A percentile compares a stretch with the other conserved stretches of the same genome.
Conservation (phyloP, 2,329 filamentous ascomycete species). For the Fusarium camptoceras region DNA sequence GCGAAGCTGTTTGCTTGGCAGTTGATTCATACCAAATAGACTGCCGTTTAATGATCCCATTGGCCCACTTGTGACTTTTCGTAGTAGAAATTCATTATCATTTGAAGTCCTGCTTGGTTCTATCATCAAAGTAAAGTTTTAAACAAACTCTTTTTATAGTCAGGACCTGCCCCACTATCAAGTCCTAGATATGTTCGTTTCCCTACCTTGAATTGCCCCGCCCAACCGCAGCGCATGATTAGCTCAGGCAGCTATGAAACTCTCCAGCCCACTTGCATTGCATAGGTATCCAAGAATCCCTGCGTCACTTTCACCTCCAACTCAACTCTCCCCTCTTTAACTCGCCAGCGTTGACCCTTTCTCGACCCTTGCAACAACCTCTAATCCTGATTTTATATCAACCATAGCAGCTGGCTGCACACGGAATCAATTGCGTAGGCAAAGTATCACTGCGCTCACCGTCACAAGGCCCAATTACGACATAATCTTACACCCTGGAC, state of each 20-base stretch:
- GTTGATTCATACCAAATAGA: constrained; percentile 35
- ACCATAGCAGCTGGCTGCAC: constrained; percentile 35
- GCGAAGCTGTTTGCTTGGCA: constrained; percentile 4
- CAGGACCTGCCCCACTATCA: neutral
- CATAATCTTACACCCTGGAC: neutral
- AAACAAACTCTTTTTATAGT: constrained; percentile 8
- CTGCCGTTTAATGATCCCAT: neutral
- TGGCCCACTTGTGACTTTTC: neutral
- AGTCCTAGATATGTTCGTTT: constrained; percentile 9
- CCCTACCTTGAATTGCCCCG: constrained; percentile 29
- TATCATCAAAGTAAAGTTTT: neutral
- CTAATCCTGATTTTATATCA: neutral
- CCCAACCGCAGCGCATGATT: constrained; percentile 31
- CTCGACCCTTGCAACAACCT: neutral
- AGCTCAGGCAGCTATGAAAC: constrained; percentile 47
- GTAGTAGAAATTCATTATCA: neutral
- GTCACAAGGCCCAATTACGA: neutral
- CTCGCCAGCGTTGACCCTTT: constrained; percentile 7
- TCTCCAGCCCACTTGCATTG: constrained; percentile 23
- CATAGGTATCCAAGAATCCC: constrained; percentile 20
- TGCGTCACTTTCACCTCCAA: constrained; percentile 43
- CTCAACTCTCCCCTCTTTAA: constrained; percentile 27
- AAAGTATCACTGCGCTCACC: neutral
- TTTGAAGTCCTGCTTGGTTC: neutral
- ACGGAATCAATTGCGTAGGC: neutral